A percentile compares a stretch with the other conserved stretches of the same genome.
phyloP scores from a whole-genome alignment of 2,329 filamentous ascomycete genomes.

The Colletotrichum scovillei region DNA sequence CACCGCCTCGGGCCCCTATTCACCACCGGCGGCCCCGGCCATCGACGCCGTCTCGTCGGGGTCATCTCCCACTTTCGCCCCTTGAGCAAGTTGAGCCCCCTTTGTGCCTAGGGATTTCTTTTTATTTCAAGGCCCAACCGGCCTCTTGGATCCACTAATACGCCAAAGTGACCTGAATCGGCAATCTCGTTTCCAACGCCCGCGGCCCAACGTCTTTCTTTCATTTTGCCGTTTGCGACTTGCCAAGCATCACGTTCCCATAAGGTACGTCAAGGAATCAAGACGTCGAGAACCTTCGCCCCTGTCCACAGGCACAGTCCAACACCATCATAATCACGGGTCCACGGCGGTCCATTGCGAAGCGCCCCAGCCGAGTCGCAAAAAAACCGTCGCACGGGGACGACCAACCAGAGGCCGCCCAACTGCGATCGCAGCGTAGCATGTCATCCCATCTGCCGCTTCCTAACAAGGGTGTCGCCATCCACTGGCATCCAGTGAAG shows the following conservation, averaged over 20 bases:
- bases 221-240: not conserved
- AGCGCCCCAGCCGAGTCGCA: slow-evolving; percentile 18
- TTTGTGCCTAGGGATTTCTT: slow-evolving; percentile 7
- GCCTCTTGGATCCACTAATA: slow-evolving; percentile 19
- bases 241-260: not conserved
- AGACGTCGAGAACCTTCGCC: not conserved
- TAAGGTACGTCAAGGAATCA: not conserved
- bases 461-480: not conserved
- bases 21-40: slow-evolving; percentile 29
- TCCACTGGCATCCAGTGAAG: slow-evolving; percentile 1
- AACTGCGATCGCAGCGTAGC: slow-evolving; percentile 11
- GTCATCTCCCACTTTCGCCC: slow-evolving; percentile 31
- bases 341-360: not conserved
- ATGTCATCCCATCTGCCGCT: slow-evolving; percentile 26
- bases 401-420: slow-evolving; percentile 17
- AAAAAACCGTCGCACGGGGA: not conserved
- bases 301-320: not conserved
- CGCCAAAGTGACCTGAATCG: slow-evolving; percentile 29
- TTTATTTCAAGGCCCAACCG: slow-evolving; percentile 28
- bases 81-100: slow-evolving; percentile 8
- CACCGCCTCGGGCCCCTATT: slow-evolving; percentile 30
- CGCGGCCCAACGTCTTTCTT: not conserved
- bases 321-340: not conserved
- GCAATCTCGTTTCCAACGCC: slow-evolving; percentile 28
- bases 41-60: slow-evolving; percentile 17